Percentiles rank a stretch among this genome's conserved stretches.
These are phyloP conservation scores for Agrocybe praecox DNA, from an alignment of 768 basidiomycete species.

Conservation along the genomic window DNA sequence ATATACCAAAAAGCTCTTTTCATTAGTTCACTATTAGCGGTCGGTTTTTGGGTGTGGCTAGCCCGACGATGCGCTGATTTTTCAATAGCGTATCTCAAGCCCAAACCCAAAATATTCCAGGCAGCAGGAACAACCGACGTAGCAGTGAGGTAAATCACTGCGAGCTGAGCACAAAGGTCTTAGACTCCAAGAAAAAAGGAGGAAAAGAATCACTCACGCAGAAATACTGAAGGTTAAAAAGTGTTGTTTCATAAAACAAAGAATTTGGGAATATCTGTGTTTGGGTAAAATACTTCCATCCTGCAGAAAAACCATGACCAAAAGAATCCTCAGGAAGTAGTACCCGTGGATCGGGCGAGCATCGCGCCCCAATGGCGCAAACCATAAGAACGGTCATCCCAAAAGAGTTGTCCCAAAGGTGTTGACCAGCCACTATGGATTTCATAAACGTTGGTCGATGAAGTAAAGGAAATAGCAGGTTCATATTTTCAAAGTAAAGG, in stretches of 20 bases:
- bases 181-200: conserved; percentile 22
- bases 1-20: conserved; percentile 61
- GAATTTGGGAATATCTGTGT: conserved; percentile 62
- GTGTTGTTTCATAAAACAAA: conserved; percentile 55
- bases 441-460: conserved; percentile 68
- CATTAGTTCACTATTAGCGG: conserved; percentile 58
- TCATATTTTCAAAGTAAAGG: conserved; percentile 58
- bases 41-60: conserved; percentile 31
- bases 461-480: conserved; percentile 59
- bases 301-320: conserved; percentile 46
- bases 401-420: conserved; percentile 53
- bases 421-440: conserved; percentile 46
- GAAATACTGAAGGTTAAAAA: conserved; percentile 77
- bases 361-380: conserved; percentile 64
- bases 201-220: conserved; percentile 41
- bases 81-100: conserved; percentile 66
- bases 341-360: conserved; percentile 50
- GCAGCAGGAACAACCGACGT: conserved; percentile 49
- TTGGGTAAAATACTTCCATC: conserved; percentile 64
- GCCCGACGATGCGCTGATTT: conserved; percentile 59
- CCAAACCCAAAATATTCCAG: conserved; percentile 60
- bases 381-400: conserved; percentile 60
- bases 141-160: conserved; percentile 36
- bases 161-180: conserved; percentile 20
- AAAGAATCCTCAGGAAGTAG: conserved; percentile 33